Percentiles rank a stretch among this genome's conserved stretches.
phyloP scores from a whole-genome alignment of 2,329 filamentous ascomycete genomes.

The Cadophora malorum region DNA sequence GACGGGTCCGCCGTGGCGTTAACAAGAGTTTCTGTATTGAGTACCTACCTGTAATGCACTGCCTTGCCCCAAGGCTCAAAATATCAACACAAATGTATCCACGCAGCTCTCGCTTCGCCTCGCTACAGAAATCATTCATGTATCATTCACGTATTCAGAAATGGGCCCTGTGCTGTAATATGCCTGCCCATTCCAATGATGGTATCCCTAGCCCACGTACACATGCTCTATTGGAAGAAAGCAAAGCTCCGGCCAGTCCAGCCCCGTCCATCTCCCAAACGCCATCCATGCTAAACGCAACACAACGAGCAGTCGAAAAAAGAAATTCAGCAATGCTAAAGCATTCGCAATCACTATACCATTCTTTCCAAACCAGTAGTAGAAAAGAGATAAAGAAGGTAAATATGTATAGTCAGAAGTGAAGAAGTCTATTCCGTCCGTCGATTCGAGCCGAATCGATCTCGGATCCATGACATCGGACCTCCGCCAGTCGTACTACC shows the following conservation, averaged over 20 bases:
- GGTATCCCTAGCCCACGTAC: neutral
- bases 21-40: conserved; percentile 64
- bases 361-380: conserved; percentile 3
- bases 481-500: conserved; percentile 28
- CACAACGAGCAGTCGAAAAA: neutral
- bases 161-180: neutral
- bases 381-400: neutral
- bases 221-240: neutral
- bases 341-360: conserved; percentile 11
- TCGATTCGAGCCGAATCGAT: conserved; percentile 36
- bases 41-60: conserved; percentile 50
- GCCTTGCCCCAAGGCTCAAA: neutral
- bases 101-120: neutral
- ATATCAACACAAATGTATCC: conserved; percentile 11
- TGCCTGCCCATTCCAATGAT: neutral
- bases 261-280: conserved; percentile 15
- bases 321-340: conserved; percentile 10
- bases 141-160: neutral
- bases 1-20: conserved; percentile 64
- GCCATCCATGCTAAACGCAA: conserved; percentile 28
- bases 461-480: conserved; percentile 39
- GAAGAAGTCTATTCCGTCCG: conserved; percentile 29
- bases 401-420: neutral
- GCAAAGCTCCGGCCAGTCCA: neutral
- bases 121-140: conserved; percentile 1